Percentiles rank a stretch among this genome's conserved stretches.
Evolutionary conservation across 495 filamentous ascomycete species (phyloP).

Genomic region (Aspergillus hancockii): DNA sequence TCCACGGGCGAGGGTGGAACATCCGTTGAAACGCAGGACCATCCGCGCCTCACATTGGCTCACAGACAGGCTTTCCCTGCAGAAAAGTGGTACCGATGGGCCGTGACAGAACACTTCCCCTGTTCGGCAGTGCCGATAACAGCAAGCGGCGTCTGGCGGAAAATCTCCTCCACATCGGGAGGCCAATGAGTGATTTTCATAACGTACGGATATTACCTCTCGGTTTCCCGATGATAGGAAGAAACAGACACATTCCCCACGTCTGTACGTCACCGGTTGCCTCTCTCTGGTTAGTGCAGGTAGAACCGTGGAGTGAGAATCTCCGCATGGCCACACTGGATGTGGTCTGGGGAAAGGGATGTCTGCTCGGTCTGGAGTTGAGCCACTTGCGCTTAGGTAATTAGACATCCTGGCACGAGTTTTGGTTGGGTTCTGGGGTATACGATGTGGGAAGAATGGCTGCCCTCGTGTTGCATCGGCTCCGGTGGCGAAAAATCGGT

Average conservation of each 20-base stretch:
- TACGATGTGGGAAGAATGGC: not conserved
- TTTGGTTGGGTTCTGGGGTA: not conserved
- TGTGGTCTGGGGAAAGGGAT: not conserved
- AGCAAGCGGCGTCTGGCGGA: not conserved
- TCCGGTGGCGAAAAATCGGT: not conserved
- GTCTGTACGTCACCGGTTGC: constrained; percentile 3
- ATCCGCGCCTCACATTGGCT: not conserved
- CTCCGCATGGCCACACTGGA: constrained; percentile 1
- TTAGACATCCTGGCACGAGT: not conserved
- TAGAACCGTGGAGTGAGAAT: not conserved
- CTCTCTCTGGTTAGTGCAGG: not conserved
- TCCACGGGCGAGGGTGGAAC: not conserved
- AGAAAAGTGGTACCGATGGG: constrained; percentile 4
- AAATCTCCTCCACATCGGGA: constrained; percentile 1
- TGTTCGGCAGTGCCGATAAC: not conserved
- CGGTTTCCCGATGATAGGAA: not conserved
- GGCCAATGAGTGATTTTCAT: constrained; percentile 1
- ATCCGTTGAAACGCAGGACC: not conserved
- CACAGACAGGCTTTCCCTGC: not conserved
- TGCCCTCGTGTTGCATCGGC: not conserved
- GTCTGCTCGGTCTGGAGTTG: not conserved
- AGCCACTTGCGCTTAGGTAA: not conserved
- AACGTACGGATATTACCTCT: constrained; percentile 4
- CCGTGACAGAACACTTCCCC: not conserved
- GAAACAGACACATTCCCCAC: not conserved